Base-by-base conservation (phyloP, 2,329 filamentous ascomycete genomes). In the Cladobotryum protrusum region DNA sequence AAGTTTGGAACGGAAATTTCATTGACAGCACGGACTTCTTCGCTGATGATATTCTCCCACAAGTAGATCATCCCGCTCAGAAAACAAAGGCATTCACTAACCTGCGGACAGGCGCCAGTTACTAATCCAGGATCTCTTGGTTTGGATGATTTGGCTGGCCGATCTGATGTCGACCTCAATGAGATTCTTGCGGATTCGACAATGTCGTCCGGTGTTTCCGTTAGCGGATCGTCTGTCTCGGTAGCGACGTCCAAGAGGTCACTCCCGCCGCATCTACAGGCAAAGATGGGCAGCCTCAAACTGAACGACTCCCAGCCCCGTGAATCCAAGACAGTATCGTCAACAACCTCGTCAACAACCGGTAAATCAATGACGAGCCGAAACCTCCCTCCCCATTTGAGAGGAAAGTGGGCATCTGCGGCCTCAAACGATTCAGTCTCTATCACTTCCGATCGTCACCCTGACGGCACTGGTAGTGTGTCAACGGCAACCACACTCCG, bases 401-500 rank as follows among this genome's bases (percentile, higher is more conserved):
- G 33, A 17, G 33, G n/a, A 17, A 41, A 41, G 37, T 8, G 17
- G n/a, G 14, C 36, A n/a, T 39, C 36, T 3, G 15, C 37, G 9
- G 37, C 37, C 6, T 4, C 37, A 11, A 19, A 5, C 1, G 48
- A 53, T n/a, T 13, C 42, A 13, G 12, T 29, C 11, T 43, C 43
- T 7, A 24, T 44, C 4, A 18, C 14, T 20, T 24, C 48, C 3
- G 15, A 19, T 37, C n/a, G 35, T 12, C 29, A 32, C 3, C 24
- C 33, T 13, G 18, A 14, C 9, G 20, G 49, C 6, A 41, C 49
- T 2, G 24, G 40, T 3, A 64, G 57, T 17, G 45, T 64, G 4
- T 66, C 64, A 3, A 67, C 63, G 1, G 65, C 65, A 6, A 65
- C 62, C 1, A 66, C 64, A 1, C 13, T 62, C 9, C 59, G 60